Evolutionary conservation across 176 grass and related monocot genomes (phyloP).

Genomic region (Pharus latifolius): DNA sequence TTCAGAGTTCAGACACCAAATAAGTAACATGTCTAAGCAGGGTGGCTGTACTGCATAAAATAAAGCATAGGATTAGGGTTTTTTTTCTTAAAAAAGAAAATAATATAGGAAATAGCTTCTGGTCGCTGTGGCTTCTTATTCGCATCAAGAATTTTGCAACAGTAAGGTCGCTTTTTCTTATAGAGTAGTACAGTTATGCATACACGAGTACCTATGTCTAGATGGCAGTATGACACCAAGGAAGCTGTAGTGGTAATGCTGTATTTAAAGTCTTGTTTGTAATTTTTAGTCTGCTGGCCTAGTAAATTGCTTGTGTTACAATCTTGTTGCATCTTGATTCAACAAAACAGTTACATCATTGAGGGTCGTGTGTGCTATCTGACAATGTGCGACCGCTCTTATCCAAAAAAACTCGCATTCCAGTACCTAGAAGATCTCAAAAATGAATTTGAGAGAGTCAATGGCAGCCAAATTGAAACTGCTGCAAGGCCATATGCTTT

Average conservation of each 20-base stretch:
- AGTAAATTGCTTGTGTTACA: neutral
- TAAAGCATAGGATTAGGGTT: too few relatives aligned
- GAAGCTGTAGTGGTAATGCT: neutral
- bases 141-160: too few relatives aligned
- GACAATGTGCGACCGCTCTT: constrained; percentile 94
- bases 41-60: too few relatives aligned
- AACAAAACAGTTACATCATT: constrained; percentile 71
- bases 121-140: too few relatives aligned
- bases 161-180: too few relatives aligned
- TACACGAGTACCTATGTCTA: neutral
- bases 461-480: constrained; percentile 90
- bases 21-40: too few relatives aligned
- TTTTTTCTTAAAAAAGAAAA: too few relatives aligned
- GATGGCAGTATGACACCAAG: neutral
- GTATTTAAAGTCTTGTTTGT: neutral
- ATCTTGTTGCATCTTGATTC: constrained; percentile 25
- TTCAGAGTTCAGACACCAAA: too few relatives aligned
- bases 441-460: constrained; percentile 95
- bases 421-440: constrained; percentile 95
- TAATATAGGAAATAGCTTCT: too few relatives aligned
- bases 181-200: too few relatives aligned
- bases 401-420: constrained; percentile 96
- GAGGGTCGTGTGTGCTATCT: constrained; percentile 88
- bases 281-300: neutral
- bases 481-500: constrained; percentile 93